Evolutionary conservation across 2,329 filamentous ascomycete genomes (phyloP), one percentile per base, ranked within the genome.

Genomic region (Epichloe gansuensis): DNA sequence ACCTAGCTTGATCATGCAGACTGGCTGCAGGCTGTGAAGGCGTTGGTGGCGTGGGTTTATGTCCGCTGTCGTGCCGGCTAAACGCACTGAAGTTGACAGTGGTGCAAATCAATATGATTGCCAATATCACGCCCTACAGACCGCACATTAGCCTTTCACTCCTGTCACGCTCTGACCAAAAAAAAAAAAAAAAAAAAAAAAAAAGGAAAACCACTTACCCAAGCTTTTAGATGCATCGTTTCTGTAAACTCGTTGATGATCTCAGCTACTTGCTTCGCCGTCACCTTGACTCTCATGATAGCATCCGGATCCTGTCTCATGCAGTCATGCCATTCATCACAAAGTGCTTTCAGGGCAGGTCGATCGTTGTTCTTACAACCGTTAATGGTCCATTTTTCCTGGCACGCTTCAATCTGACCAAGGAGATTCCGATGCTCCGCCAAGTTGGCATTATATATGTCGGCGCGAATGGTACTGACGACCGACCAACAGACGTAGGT

Each of bases 241-340:
- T 95, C 89, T 4, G 95, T 84, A 66, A 97, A 96, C 61, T 85
- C 85, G 65, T 97, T 96, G 67, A 97, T 84, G 41, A 98, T 95
- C 63, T 89, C 82, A 1, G 91, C 91, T 63, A 96, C 86, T 27
- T 90, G 93, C 62, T 87, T 85, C 5, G 89, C 90, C 17, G 85
- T 88, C 40, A 95, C 81, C 61, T 84, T 85, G 42, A 91, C 85
- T 39, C 84, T 77, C 58, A 87, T 89, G 52, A 95, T 81, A 52
- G 81, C 81, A 44, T 82, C 76, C 0, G 89, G 84, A 61, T 96
- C 87, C 57, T 84, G 81, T 57, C 84, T 82, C 88, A 95, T 95
- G 68, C 93, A 97, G 35, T 80, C 74, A 57, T 85, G 82, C 91
- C 91, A 97, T 55, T 84, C 79, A 36, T 82, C 78, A 65, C 93